Evolutionary conservation across 1,139 yeast species (phyloP), one percentile per base, ranked within the genome.

Genomic region (Maudiozyma humilis): DNA sequence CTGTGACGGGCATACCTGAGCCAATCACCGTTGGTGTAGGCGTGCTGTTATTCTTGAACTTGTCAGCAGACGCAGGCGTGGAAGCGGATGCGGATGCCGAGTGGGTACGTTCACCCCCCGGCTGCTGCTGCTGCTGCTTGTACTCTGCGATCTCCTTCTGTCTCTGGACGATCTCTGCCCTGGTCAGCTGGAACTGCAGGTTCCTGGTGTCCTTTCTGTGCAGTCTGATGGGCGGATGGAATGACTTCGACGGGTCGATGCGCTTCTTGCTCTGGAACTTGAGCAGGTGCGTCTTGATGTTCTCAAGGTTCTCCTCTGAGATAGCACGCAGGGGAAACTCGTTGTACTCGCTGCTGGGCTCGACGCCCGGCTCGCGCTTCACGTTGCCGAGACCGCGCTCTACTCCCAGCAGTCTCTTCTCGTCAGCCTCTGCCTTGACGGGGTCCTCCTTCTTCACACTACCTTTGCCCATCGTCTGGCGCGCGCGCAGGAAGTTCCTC

Each of bases 191-290:
- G 58, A 84, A 85, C 60, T 86, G 96, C 61, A 89, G 70, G 59
- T 86, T 86, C 54, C 88, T 75, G 1, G 97, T 96, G 63, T 89
- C 97, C 60, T 89, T 88, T 54, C 97, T 74, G 62, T 88, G 96
- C 57, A 89, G 69, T 53, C 96, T 70, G 15, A 89, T 82, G 0
- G 98, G 98, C 47, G 76, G 75, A 42, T 78, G 79, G 62, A 89
- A 89, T 51, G 80, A 80, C 32, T 71, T 69, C 27, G 70, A 68
- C 4, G 93, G 91, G 51, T 85, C 85, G 30, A 91, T 82, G 39
- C 75, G 73, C 53, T 77, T 75, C 50, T 79, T 78, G 32, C 85
- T 73, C 56, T 83, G 94, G 59, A 91, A 87, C 63, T 82, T 82
- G 67, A 89, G 66, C 30, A 91, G 74, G 61, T 91, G 96, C 50